Conservation (phyloP, 805 yeast genomes). For the Scheffersomyces stipitis region DNA sequence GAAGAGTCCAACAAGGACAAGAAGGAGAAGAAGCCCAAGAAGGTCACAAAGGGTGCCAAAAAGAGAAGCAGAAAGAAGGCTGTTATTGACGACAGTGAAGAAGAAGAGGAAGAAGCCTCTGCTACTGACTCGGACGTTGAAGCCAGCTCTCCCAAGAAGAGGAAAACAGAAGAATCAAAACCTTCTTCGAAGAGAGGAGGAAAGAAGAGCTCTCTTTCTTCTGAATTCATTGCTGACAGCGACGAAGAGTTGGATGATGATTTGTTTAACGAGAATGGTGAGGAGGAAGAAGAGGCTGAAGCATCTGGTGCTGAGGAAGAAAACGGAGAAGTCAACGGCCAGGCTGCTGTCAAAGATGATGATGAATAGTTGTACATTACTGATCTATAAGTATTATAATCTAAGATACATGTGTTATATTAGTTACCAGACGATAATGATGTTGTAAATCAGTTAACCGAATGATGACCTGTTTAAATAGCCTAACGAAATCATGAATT, state of each 20-base stretch:
- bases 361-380: conserved; percentile 21
- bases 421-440: too few relatives aligned
- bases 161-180: conserved; percentile 34
- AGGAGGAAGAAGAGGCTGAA: conserved; percentile 28
- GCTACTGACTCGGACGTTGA: conserved; percentile 6
- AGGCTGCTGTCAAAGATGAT: too few relatives aligned
- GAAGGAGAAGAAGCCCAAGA: conserved; percentile 18
- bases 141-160: conserved; percentile 14
- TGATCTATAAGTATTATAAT: too few relatives aligned
- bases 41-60: conserved; percentile 13
- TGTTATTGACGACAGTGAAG: conserved; percentile 35
- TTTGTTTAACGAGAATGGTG: conserved; percentile 25
- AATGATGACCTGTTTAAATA: too few relatives aligned
- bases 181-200: conserved; percentile 31
- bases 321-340: too few relatives aligned
- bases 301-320: conserved; percentile 15
- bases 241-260: conserved; percentile 43
- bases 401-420: too few relatives aligned
- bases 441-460: too few relatives aligned
- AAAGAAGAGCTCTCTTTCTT: conserved; percentile 28
- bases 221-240: conserved; percentile 43
- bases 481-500: too few relatives aligned
- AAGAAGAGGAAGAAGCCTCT: conserved; percentile 21
- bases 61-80: conserved; percentile 22
- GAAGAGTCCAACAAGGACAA: conserved; percentile 17